phyloP scores from a whole-genome alignment of 768 basidiomycete species.

The Boletellus emodensis region DNA sequence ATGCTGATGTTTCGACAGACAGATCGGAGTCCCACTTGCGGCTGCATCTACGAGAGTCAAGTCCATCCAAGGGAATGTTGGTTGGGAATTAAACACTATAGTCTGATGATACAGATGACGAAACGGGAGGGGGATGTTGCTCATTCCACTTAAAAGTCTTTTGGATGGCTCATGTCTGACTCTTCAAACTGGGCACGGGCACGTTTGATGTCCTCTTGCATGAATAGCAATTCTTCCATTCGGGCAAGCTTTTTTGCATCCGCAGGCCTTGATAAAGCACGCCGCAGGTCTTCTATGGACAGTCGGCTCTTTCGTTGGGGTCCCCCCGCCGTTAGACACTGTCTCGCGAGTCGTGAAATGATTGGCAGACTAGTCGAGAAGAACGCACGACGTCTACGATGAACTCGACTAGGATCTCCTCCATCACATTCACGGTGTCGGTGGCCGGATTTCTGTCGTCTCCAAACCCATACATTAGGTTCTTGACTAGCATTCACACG shows the following conservation, averaged over 20 bases:
- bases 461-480: conserved; percentile 90
- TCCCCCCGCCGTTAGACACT: conserved; percentile 75
- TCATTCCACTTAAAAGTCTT: conserved; percentile 36
- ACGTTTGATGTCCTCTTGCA: conserved; percentile 92
- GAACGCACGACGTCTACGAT: conserved; percentile 81
- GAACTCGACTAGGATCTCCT: conserved; percentile 88
- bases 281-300: conserved; percentile 81
- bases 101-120: not conserved
- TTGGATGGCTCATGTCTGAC: conserved; percentile 45
- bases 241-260: conserved; percentile 90
- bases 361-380: conserved; percentile 4
- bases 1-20: not conserved
- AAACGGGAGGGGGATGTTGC: not conserved
- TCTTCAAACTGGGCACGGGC: conserved; percentile 76
- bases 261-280: conserved; percentile 75
- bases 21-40: not conserved
- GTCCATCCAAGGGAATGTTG: not conserved
- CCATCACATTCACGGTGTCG: conserved; percentile 89
- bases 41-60: not conserved
- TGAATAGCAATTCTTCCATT: conserved; percentile 88
- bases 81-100: conserved; percentile 2
- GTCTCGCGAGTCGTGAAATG: conserved; percentile 8
- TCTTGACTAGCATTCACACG: conserved; percentile 53
- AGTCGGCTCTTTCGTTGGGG: conserved; percentile 68
- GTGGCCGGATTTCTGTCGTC: conserved; percentile 85